A percentile compares a stretch with the other conserved stretches of the same genome.
Conservation (phyloP, 1,139 yeast species). For the Pichia sp. region DNA sequence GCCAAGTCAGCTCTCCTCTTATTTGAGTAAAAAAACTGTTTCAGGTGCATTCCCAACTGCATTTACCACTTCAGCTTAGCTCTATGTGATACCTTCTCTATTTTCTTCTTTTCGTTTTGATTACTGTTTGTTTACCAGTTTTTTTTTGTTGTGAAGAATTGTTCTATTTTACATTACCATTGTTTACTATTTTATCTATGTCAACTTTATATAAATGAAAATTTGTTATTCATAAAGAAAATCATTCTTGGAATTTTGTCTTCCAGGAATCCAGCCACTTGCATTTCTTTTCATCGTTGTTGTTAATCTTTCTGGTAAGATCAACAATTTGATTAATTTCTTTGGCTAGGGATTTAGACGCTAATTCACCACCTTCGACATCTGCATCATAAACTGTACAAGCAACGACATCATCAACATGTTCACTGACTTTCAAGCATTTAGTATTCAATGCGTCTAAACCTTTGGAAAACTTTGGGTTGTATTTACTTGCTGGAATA, state of each 20-base stretch:
- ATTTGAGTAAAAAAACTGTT: conserved; percentile 11
- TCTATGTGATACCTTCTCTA: background rate
- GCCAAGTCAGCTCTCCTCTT: conserved; percentile 17
- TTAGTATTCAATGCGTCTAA: conserved; percentile 36
- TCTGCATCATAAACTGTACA: conserved; percentile 44
- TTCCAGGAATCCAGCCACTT: conserved; percentile 54
- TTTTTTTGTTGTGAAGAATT: background rate
- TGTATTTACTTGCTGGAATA: conserved; percentile 36
- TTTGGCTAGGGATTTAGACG: conserved; percentile 31
- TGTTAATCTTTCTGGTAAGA: conserved; percentile 39
- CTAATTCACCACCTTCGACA: conserved; percentile 34
- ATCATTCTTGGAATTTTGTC: conserved; percentile 34
- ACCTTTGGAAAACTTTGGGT: conserved; percentile 29
- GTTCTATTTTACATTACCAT: background rate
- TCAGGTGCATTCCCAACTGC: conserved; percentile 15
- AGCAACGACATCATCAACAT: conserved; percentile 45
- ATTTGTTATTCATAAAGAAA: no score
- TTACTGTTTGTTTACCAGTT: background rate
- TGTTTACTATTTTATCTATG: background rate
- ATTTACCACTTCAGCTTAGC: conserved; percentile 8
- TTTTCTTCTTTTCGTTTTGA: background rate
- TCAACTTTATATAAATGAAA: background rate
- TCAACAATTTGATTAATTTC: conserved; percentile 35
- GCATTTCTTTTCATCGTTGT: conserved; percentile 38
- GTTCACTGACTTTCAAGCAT: conserved; percentile 35